A percentile compares a stretch with the other conserved stretches of the same genome.
Evolutionary conservation across 1,284 basidiomycete genomes (phyloP).

Genomic region (Lignosus rhinocerotis): DNA sequence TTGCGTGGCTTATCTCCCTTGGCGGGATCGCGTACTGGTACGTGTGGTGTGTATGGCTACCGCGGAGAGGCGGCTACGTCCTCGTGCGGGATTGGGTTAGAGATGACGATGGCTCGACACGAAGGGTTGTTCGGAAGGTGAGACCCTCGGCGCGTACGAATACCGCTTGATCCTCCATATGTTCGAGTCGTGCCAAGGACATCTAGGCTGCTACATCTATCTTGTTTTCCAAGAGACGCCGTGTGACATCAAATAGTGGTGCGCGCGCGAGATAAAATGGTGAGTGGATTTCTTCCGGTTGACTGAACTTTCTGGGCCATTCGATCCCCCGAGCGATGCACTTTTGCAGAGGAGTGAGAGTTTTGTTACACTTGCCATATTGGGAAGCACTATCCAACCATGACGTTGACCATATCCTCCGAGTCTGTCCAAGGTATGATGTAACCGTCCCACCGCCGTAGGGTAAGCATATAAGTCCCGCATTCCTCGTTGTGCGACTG

Average conservation of each 20-base stretch:
- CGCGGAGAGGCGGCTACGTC: constrained; percentile 48
- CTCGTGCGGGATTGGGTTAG: constrained; percentile 49
- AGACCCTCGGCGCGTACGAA: constrained; percentile 1
- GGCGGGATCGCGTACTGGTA: constrained; percentile 64
- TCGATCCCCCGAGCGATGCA: background rate
- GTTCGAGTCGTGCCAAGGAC: too few relatives aligned
- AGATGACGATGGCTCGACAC: constrained; percentile 47
- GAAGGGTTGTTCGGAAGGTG: constrained; percentile 23
- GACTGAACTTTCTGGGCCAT: constrained; percentile 6
- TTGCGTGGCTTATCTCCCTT: constrained; percentile 49
- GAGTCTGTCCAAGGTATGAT: constrained; percentile 13
- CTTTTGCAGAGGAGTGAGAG: constrained; percentile 2
- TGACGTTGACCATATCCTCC: constrained; percentile 3
- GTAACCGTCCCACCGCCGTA: constrained; percentile 3
- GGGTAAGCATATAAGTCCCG: constrained; percentile 1
- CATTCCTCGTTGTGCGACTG: background rate
- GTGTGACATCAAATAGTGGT: too few relatives aligned
- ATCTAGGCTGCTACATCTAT: too few relatives aligned
- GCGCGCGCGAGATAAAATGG: too few relatives aligned
- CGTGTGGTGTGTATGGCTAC: constrained; percentile 55
- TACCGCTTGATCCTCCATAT: background rate
- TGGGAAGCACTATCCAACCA: constrained; percentile 8
- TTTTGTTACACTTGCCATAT: background rate
- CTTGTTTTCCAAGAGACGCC: too few relatives aligned
- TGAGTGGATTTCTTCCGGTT: background rate